phyloP scores from a whole-genome alignment of 257 asterid species.

The Scutellaria minor region DNA sequence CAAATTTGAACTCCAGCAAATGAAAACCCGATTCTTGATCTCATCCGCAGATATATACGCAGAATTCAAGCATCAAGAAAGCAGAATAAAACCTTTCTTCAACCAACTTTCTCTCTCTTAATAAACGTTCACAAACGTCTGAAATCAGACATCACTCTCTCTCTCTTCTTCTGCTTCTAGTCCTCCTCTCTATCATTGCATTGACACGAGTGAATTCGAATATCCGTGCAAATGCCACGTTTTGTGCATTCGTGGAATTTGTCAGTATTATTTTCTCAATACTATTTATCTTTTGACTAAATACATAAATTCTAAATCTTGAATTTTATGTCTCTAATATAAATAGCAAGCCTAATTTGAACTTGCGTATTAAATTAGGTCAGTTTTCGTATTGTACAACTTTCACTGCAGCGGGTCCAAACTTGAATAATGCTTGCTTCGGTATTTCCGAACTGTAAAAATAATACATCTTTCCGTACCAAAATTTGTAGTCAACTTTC shows the following conservation, averaged over 20 bases:
- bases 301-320: slow-evolving; percentile 6
- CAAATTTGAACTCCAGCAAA: slow-evolving; percentile 9
- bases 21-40: slow-evolving; percentile 32
- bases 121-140: slow-evolving; percentile 6
- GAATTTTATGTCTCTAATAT: background rate
- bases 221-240: slow-evolving; percentile 32
- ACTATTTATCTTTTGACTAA: background rate
- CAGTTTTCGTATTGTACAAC: slow-evolving; percentile 13
- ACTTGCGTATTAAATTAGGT: slow-evolving; percentile 39
- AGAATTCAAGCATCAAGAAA: slow-evolving; percentile 29
- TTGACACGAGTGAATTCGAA: slow-evolving; percentile 16
- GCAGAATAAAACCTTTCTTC: slow-evolving; percentile 11
- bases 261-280: background rate
- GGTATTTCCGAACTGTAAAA: no score
- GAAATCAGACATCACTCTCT: slow-evolving; percentile 20
- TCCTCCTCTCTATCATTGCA: slow-evolving; percentile 28
- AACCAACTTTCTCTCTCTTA: background rate
- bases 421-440: background rate
- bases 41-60: slow-evolving; percentile 4
- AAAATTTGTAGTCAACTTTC: no score
- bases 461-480: no score
- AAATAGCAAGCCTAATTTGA: slow-evolving; percentile 4
- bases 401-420: slow-evolving; percentile 19
- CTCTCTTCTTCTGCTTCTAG: slow-evolving; percentile 8
- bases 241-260: slow-evolving; percentile 30